Evolutionary conservation across 305 asterid genomes (phyloP), one percentile per base, ranked within the genome.

Genomic region (Fraxinus sp.): DNA sequence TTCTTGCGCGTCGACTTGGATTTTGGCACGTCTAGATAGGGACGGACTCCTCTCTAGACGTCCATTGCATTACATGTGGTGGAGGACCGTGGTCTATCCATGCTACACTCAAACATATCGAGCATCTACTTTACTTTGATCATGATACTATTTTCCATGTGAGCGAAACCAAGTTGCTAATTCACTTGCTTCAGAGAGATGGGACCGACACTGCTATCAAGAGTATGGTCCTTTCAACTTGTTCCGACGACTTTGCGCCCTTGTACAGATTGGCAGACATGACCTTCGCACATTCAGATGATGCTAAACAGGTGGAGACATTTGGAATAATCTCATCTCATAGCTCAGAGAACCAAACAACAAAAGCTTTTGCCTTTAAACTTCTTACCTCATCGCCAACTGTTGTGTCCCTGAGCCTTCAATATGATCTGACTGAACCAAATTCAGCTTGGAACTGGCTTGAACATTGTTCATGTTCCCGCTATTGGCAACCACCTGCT

Each of bases 361-460:
- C 74, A 24, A 66, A 26, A 26, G 79, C 18, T 76, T 39, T 11
- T 49, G 79, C 7, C 55, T 16, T 8, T 30, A 76, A 76, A 98
- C 98, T 93, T 83, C 91, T 95, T 82, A 78, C 80, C 77, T 86
- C 85, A 49, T 77, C 91, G 90, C 98, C 98, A 62, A 91, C 86
- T 81, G 90, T 97, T 43, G 87, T 90, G 93, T 94, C 96, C 24
- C 90, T 93, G 89, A 88, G 93, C 88, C 97, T 96, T 86, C 99
- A 91, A 84, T 96, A 93, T 74, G 98, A 92, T 78, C 71, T 46
- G 30, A 78, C 87, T 16, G 95, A 95, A 78, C 97, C 97, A 2
- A 95, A 96, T 89, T 92, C 98, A 77, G 93, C 95, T 80, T 86
- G 85, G 90, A 92, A 85, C 83, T 95, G 99, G 99, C 96, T 96